phyloP scores from a whole-genome alignment of 2,329 filamentous ascomycete genomes.

The Sporothrix schenckii region DNA sequence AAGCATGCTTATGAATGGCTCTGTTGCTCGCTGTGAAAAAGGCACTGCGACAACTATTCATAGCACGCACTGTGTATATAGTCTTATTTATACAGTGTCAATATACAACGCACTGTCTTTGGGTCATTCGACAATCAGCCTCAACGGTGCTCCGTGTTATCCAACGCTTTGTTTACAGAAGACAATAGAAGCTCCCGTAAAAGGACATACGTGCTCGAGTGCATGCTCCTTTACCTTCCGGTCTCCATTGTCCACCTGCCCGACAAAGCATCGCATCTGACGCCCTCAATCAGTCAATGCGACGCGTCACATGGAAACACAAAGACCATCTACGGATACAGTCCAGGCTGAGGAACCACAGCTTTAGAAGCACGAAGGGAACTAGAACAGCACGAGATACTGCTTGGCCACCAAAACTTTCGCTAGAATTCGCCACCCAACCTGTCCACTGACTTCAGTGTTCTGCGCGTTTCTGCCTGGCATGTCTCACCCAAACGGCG shows the following conservation, averaged over 20 bases:
- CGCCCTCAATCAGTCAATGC: too few species aligned
- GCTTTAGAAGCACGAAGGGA: not conserved
- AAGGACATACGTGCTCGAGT: too few species aligned
- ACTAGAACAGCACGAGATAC: not conserved
- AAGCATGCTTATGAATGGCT: not conserved
- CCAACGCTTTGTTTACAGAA: not conserved
- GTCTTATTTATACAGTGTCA: not conserved
- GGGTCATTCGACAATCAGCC: not conserved
- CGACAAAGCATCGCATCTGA: too few species aligned
- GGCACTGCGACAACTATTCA: too few species aligned
- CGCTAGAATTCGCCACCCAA: conserved; percentile 6
- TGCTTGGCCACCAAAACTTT: not conserved
- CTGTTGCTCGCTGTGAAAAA: not conserved
- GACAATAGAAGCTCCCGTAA: not conserved
- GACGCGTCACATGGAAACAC: too few species aligned
- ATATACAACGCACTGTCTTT: not conserved
- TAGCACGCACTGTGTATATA: not conserved
- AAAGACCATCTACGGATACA: too few species aligned
- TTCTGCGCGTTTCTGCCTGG: conserved; percentile 12
- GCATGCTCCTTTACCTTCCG: too few species aligned
- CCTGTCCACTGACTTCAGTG: conserved; percentile 5
- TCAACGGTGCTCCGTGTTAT: not conserved
- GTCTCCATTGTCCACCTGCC: too few species aligned
- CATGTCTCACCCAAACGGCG: not conserved
- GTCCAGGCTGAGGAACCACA: not conserved